Evolutionary conservation across 163 green algal species (phyloP).

Genomic region (Coccomyxa subellipsoidea): DNA sequence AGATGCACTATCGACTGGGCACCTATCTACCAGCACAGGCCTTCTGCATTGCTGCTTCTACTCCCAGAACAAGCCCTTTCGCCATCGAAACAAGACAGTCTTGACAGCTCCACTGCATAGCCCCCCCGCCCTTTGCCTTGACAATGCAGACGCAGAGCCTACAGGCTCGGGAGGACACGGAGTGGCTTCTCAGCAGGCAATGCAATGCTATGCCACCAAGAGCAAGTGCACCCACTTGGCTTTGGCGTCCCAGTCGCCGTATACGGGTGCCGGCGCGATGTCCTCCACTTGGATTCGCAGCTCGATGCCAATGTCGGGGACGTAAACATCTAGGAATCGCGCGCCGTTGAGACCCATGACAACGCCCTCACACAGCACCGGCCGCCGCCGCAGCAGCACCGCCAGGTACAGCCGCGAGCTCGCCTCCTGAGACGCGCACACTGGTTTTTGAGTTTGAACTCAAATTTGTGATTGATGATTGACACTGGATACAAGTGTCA

Average conservation of each 20-base stretch:
- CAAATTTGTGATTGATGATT: no score
- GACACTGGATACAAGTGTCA: no score
- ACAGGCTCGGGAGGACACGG: no score
- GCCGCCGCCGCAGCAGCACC: slow-evolving; percentile 37
- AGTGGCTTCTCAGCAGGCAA: neutral
- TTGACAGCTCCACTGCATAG: no score
- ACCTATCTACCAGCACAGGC: no score
- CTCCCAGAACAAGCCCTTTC: no score
- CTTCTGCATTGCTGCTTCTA: no score
- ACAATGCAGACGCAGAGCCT: no score
- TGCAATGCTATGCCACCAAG: neutral
- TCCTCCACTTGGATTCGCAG: slow-evolving; percentile 30
- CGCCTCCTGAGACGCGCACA: slow-evolving; percentile 52
- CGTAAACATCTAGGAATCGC: slow-evolving; percentile 60
- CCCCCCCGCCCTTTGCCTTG: no score
- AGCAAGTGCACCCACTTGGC: neutral
- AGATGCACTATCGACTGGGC: no score
- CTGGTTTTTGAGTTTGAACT: no score
- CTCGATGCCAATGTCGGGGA: slow-evolving; percentile 54
- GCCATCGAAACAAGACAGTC: no score
- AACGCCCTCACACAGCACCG: slow-evolving; percentile 22
- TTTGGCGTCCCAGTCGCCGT: neutral
- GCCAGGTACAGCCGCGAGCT: slow-evolving; percentile 57
- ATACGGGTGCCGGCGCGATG: neutral
- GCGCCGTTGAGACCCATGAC: slow-evolving; percentile 45